Conservation (phyloP, 108 stramenopile genomes). For the Skeletonema potamos region DNA sequence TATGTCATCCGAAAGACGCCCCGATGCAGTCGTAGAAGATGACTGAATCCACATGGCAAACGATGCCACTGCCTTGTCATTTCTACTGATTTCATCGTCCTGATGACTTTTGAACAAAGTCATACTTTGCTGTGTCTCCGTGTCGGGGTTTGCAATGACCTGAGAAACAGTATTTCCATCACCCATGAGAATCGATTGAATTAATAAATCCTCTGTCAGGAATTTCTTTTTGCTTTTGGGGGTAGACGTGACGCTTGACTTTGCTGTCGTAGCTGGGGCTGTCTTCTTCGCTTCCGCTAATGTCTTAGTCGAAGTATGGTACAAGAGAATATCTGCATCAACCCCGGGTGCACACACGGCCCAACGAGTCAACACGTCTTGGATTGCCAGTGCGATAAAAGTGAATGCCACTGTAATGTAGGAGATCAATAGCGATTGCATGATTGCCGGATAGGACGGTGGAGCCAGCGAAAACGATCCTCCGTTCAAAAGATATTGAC, state of each 20-base stretch:
- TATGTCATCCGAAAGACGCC: slow-evolving; percentile 26
- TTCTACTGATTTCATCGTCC: slow-evolving; percentile 35
- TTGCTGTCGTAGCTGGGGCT: neutral
- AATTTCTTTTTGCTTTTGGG: slow-evolving; percentile 4
- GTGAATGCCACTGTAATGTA: slow-evolving; percentile 8
- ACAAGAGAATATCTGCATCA: slow-evolving; percentile 26
- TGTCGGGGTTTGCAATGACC: slow-evolving; percentile 3
- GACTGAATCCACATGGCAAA: slow-evolving; percentile 31
- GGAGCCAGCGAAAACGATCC: neutral
- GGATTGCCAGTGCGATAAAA: slow-evolving; percentile 13
- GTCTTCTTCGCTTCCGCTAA: neutral
- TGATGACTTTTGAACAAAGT: slow-evolving; percentile 13
- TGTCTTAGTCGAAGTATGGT: neutral
- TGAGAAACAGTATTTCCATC: slow-evolving; percentile 26
- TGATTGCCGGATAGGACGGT: neutral
- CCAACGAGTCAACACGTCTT: slow-evolving; percentile 37
- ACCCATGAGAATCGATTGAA: slow-evolving; percentile 35
- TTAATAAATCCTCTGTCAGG: slow-evolving; percentile 31
- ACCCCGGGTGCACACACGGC: slow-evolving; percentile 26
- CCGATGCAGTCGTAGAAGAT: slow-evolving; percentile 15
- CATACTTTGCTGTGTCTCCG: neutral
- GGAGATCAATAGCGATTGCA: slow-evolving; percentile 21
- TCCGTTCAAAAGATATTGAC: neutral
- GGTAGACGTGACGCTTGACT: neutral
- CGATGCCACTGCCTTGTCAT: slow-evolving; percentile 23